Base-by-base conservation (phyloP, 164 flowering plant genomes). In the Protea cynaroides region DNA sequence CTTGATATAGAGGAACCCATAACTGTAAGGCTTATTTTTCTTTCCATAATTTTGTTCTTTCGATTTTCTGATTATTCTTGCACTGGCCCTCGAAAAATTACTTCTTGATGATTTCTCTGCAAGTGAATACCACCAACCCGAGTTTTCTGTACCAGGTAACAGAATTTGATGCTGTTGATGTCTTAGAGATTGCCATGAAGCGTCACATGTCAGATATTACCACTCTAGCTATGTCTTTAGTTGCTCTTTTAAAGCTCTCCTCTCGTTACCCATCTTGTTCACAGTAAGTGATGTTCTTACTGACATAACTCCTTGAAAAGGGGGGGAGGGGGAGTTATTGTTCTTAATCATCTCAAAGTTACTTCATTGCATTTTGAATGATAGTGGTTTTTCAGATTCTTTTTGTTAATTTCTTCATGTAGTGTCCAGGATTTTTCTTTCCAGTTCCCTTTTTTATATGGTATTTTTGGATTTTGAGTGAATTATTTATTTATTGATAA, bases 211-310 rank as follows among this genome's bases (percentile, higher is more conserved):
- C 86, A 1, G 97, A 91, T 81, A 81, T 86, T 65, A 88, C 86
- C 7, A 91, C 96, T 51, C 80, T 82, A 61, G 80, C 96, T 61
- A 92, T 95, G 96, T 84, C 90, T 65, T 76, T 95, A 69, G 66
- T 87, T 80, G 89, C 99, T 71, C 79, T 95, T 58, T 78, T 95
- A 69, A 95, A 95, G 86, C 94, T 95, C 29, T 95, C 99, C 56
- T 81, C 89, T 49, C 99, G 97, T 62, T 95, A 89, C 60, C 94
- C 97, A 50, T 81, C 95, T 63, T 87, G 85, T 77, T 93, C 97
- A 56, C 75, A 81, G 97, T 91, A 87, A 72, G 96, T 76, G 14
- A 11, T 25, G 55, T 38, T 51, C 15, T 63, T 66, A 29, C 34
- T 29, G 34, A 29, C 34, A 29, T 29, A 29, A 29, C 34, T 29